These are phyloP conservation scores for Cytospora leucostoma DNA, from an alignment of 2,329 filamentous ascomycete genomes.

Conservation along the genomic window DNA sequence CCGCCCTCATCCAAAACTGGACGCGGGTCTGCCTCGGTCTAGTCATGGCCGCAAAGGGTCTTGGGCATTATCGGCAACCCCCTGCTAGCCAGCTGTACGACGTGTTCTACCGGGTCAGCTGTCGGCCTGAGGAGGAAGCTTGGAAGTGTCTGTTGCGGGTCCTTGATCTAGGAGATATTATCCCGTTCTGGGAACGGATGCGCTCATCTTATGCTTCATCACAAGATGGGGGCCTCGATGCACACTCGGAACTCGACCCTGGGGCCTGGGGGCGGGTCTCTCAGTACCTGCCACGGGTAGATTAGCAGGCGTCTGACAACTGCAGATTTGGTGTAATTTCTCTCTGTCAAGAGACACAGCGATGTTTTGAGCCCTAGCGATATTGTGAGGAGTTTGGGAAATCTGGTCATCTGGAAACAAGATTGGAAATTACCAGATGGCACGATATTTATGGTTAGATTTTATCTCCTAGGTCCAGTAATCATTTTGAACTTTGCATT, in stretches of 20 bases:
- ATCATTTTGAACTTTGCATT: too few relatives aligned
- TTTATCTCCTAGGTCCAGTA: too few relatives aligned
- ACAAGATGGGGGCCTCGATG: not conserved
- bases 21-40: not conserved
- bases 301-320: not conserved
- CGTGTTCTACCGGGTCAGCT: not conserved
- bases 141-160: not conserved
- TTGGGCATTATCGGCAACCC: not conserved
- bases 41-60: not conserved
- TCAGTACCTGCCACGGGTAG: not conserved
- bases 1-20: not conserved
- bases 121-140: not conserved
- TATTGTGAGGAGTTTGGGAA: too few relatives aligned
- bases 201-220: not conserved
- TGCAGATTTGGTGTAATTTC: too few relatives aligned
- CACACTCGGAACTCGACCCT: not conserved
- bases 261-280: too few relatives aligned
- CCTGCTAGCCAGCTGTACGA: not conserved
- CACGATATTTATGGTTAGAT: too few relatives aligned
- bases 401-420: too few relatives aligned
- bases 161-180: not conserved
- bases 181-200: not conserved
- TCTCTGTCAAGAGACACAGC: too few relatives aligned
- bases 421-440: too few relatives aligned
- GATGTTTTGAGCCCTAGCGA: too few relatives aligned